Evolutionary conservation across 345 rosid genomes (phyloP), one percentile per base, ranked within the genome.

Genomic region (Ceriops tagal): DNA sequence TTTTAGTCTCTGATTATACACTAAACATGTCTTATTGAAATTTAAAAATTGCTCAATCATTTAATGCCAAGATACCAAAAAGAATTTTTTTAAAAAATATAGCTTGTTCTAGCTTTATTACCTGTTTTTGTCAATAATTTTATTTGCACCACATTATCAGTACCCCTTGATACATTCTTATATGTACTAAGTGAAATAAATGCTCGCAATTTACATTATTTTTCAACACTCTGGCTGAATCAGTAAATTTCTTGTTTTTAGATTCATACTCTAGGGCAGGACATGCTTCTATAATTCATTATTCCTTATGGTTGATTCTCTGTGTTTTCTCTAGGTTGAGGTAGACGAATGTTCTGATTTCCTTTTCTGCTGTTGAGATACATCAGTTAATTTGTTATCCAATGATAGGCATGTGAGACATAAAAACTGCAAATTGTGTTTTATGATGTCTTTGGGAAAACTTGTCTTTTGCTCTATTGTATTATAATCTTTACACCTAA

Each of bases 401-500:
- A 61, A 43, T 18, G 8, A n/a, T 68, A 8, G 1, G 4, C n/a
- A 34, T 57, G 55, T 43, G 46, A 22, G 53, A 58, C 59, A 27
- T 26, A 10, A n/a, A 30, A 49, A 27, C 35, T 58, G 22, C 53
- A 13, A 30, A 65, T 19, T 21, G 34, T 61, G 32, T 59, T 13
- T 19, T 4, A 43, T 35, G 16, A 34, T 31, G 8, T 70, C 34
- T 52, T 51, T 19, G 8, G 27, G 28, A 31, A 31, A 43, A 68
- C 58, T 5, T 32, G 16, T 69, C 20, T 18, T 26, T 31, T 60
- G 58, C 58, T 39, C 11, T 28, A 5, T 65, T 53, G 6, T 16
- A 24, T 63, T 27, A 32, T 22, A 65, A 66, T 74, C 62, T 69
- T 73, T 57, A 31, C 34, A 37, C 35, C 43, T 71, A 8, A 7